Base-by-base conservation (phyloP, 2,329 filamentous ascomycete genomes). In the Zymoseptoria brevis region DNA sequence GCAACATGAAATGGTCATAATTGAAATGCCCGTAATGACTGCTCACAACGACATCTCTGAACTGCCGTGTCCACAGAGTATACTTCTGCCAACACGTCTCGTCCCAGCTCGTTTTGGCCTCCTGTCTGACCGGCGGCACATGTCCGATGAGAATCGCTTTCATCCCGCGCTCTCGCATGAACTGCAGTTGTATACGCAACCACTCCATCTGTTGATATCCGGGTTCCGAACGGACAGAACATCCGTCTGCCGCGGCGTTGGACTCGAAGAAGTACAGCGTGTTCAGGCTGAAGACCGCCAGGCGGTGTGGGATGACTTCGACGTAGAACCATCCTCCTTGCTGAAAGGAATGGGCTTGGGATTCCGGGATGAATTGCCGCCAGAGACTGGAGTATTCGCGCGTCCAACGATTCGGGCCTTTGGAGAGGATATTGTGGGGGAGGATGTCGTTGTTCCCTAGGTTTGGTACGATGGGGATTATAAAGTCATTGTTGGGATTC, bases 21-120 rank as follows among this genome's bases (percentile, higher is more conserved):
- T 99, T 99, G 94, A 99, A 97, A 72, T 99, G 94, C 1, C 93
- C 94, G 70, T 88, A 99, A 5, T 96, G 71, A 24, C 85, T 85
- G 11, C 83, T 85, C 19, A 92, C 81, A 19, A 99, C 81, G 45
- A 99, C 87, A 72, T 99, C 94, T 35, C 94, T 88, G 74, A 91
- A 99, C 73, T 95, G 90, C 66, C 85, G 83, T 69, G 93, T 77
- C 90, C 92, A 97, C 3, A 97, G 77, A 0, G 90, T 88, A 74
- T 96, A 99, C 72, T 96, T 96, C 73, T 96, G 93, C 92, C 93
- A 99, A 76, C 94, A 99, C 0, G 89, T 91, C 78, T 97, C 93
- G 66, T 96, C 91, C 94, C 94, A 99, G 62, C 85, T 86, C 69
- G 85, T 83, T 79, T 97, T 97, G 75, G 85, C 87, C 41, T 85